These are phyloP conservation scores for Suhomyces ambrosiae DNA, from an alignment of 1,139 yeast species.

Conservation along the genomic window DNA sequence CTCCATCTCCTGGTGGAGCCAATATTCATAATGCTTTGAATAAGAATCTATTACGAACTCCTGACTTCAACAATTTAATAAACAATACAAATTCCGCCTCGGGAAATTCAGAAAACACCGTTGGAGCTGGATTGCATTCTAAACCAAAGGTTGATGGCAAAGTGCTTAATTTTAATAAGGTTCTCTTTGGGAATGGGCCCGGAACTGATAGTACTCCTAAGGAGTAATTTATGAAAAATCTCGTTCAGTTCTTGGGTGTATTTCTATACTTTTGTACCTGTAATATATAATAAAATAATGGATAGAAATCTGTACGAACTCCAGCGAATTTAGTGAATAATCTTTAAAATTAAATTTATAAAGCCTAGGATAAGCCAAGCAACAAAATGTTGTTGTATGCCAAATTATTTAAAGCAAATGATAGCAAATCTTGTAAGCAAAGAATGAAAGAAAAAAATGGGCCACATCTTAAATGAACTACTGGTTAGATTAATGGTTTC, in stretches of 20 bases:
- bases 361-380: too few relatives aligned
- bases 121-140: slow-evolving; percentile 8
- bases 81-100: slow-evolving; percentile 13
- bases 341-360: too few relatives aligned
- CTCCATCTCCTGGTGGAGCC: slow-evolving; percentile 65
- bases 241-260: slow-evolving; percentile 9
- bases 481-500: too few relatives aligned
- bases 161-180: slow-evolving; percentile 48
- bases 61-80: slow-evolving; percentile 42
- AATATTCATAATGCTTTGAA: slow-evolving; percentile 17
- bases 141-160: slow-evolving; percentile 44
- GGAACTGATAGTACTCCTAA: slow-evolving; percentile 13
- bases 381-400: too few relatives aligned
- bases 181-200: slow-evolving; percentile 27
- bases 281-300: slow-evolving; percentile 4
- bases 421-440: too few relatives aligned
- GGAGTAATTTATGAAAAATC: slow-evolving; percentile 4
- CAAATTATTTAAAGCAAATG: too few relatives aligned
- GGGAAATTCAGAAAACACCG: slow-evolving; percentile 4
- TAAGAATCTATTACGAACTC: slow-evolving; percentile 42
- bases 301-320: neutral
- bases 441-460: too few relatives aligned
- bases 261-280: slow-evolving; percentile 3
- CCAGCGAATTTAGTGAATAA: too few relatives aligned
- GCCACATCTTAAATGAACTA: too few relatives aligned